Base-by-base conservation (phyloP, 495 filamentous ascomycete species). In the Pseudevernia furfuracea region DNA sequence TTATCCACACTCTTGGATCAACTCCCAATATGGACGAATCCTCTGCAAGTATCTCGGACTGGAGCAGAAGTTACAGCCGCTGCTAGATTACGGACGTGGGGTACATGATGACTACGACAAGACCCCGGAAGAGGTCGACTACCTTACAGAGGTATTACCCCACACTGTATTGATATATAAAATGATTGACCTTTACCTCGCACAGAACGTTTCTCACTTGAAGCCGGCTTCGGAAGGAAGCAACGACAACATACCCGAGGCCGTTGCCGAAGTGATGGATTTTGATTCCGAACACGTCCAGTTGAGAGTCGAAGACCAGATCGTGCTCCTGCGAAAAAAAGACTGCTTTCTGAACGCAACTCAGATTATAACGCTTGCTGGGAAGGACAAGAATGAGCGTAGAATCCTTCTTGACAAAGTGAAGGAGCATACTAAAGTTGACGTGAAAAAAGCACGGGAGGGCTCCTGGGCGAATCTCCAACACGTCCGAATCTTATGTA, bases 11-110 rank as follows among this genome's bases (percentile, higher is more conserved):
- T 49, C 60, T 39, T 46, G 58, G 21, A 25, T 60, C 23, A 60
- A 60, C 17, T 21, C 46, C 23, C 37, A 43, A 44, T 21, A 60
- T 60, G 58, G 58, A 60, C 9, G 19, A 48, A 44, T 44, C 41
- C 41, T 44, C 15, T 44, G 19, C 19, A 44, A 44, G 41, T 21
- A 44, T 44, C 41, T 44, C 19, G 8, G 15, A 44, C 19, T 44
- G 19, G 41, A 44, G 41, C 10, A 44, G 41, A 21, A 44, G 41
- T 21, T 44, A 21, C 3, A 44, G 15, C 15, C 41, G 41, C 41
- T 44, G 19, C 12, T 44, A 44, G 15, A 44, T 21, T 44, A 44
- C 10, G 19, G 19, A 21, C 8, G 3, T 21, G 19, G 15, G 21
- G 41, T 44, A 21, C 19, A 44, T 44, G 10, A 44, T 44, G 10